Evolutionary conservation across 805 yeast species (phyloP).

Genomic region (Torulaspora quercuum): DNA sequence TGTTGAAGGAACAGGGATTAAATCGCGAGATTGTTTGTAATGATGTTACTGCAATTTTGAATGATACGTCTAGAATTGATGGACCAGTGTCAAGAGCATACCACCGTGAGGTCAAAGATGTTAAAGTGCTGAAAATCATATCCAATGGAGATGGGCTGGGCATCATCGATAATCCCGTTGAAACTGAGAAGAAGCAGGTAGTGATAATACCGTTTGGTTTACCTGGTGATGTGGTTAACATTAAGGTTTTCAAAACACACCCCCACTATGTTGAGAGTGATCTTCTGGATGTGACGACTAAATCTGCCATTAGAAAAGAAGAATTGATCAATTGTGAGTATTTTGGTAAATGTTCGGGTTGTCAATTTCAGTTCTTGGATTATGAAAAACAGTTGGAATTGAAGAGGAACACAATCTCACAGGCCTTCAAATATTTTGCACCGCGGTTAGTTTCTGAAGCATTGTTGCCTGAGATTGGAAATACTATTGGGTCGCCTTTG

Average conservation of each 20-base stretch:
- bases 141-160: slow-evolving; percentile 91
- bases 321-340: slow-evolving; percentile 64
- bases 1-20: slow-evolving; percentile 45
- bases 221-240: slow-evolving; percentile 75
- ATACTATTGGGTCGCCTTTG: slow-evolving; percentile 73
- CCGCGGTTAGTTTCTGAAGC: slow-evolving; percentile 45
- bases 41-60: slow-evolving; percentile 62
- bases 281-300: slow-evolving; percentile 48
- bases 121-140: slow-evolving; percentile 54
- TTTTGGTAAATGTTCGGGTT: slow-evolving; percentile 91
- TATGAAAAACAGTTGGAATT: slow-evolving; percentile 70
- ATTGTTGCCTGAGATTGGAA: slow-evolving; percentile 56
- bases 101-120: slow-evolving; percentile 58
- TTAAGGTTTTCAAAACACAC: slow-evolving; percentile 74
- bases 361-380: slow-evolving; percentile 81
- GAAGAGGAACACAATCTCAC: slow-evolving; percentile 69
- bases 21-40: slow-evolving; percentile 50
- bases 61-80: slow-evolving; percentile 45
- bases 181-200: slow-evolving; percentile 47
- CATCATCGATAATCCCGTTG: slow-evolving; percentile 58
- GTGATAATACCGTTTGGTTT: slow-evolving; percentile 81
- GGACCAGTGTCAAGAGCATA: slow-evolving; percentile 41
- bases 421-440: slow-evolving; percentile 79
- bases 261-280: slow-evolving; percentile 74
- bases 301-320: slow-evolving; percentile 50